phyloP scores from a whole-genome alignment of 352 stramenopile genomes.

The Globisporangium yorkense region DNA sequence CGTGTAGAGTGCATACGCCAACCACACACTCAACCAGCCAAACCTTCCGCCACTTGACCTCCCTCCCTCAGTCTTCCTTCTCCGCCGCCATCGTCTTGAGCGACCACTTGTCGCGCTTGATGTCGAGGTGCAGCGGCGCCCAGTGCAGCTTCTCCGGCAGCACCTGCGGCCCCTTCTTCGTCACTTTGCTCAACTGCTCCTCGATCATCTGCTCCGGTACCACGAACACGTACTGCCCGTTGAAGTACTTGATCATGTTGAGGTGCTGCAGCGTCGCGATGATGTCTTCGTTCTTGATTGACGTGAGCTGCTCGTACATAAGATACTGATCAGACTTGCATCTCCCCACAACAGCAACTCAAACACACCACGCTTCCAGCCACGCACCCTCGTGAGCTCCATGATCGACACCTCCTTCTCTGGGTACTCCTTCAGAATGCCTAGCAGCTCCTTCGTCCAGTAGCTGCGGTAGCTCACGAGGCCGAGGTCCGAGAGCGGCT shows the following conservation, averaged over 20 bases:
- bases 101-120: constrained; percentile 84
- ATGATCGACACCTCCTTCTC: constrained; percentile 91
- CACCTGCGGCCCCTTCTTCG: constrained; percentile 69
- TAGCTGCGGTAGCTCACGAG: constrained; percentile 99
- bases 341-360: neutral
- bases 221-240: constrained; percentile 97
- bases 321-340: neutral
- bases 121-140: constrained; percentile 73
- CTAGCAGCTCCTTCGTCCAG: constrained; percentile 96
- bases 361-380: constrained; percentile 17
- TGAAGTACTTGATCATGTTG: constrained; percentile 99
- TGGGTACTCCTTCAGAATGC: constrained; percentile 80
- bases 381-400: constrained; percentile 89
- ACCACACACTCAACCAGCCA: neutral
- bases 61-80: constrained; percentile 1
- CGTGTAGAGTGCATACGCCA: neutral
- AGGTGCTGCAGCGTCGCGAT: constrained; percentile 97
- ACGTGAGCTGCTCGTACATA: constrained; percentile 41
- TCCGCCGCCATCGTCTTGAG: constrained; percentile 45
- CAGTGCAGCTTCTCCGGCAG: constrained; percentile 76
- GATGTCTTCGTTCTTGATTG: constrained; percentile 97
- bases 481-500: constrained; percentile 98
- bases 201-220: constrained; percentile 92
- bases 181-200: constrained; percentile 69
- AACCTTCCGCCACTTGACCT: neutral